Evolutionary conservation across 495 filamentous ascomycete genomes (phyloP), one percentile per base, ranked within the genome.

Genomic region (Aspergillus homomorphus): DNA sequence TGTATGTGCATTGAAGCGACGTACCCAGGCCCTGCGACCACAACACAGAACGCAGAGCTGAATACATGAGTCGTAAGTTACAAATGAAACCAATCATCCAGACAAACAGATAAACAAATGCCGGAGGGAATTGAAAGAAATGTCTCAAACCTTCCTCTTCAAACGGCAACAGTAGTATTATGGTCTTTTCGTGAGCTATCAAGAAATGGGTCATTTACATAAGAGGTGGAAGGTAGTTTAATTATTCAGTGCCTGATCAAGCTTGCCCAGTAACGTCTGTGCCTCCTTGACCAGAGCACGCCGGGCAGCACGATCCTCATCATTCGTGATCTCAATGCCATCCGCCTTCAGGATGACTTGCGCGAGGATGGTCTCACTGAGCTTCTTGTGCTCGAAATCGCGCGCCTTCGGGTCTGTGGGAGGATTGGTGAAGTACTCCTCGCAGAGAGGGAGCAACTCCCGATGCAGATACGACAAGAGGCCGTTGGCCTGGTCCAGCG

Each of bases 281-380:
- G 87, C 85, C 65, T 91, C 84, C 59, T 76, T 84, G 45, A 97
- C 89, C 23, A 96, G 73, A 7, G 87, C 88, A 69, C 87, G 89
- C 64, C 92, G 80, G 64, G 79, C 82, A 45, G 74, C 77, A 45
- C 92, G 81, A 41, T 84, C 82, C 19, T 71, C 77, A 62, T 93
- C 81, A 6, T 83, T 85, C 19, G 87, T 82, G 3, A 84, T 87
- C 55, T 93, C 90, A 23, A 96, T 86, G 15, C 80, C 87, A 75
- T 97, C 92, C 23, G 93, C 78, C 73, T 95, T 96, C 63, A 98
- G 63, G 57, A 96, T 61, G 7, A 93, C 81, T 68, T 96, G 89
- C 51, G 84, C 80, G 78, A 98, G 74, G 54, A 96, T 87, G 4
- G 85, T 90, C 77, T 97, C 94, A 24, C 82, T 86, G 33, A 97